Base-by-base conservation (phyloP, 148 eudicot genomes). In the Agrostemma githago region DNA sequence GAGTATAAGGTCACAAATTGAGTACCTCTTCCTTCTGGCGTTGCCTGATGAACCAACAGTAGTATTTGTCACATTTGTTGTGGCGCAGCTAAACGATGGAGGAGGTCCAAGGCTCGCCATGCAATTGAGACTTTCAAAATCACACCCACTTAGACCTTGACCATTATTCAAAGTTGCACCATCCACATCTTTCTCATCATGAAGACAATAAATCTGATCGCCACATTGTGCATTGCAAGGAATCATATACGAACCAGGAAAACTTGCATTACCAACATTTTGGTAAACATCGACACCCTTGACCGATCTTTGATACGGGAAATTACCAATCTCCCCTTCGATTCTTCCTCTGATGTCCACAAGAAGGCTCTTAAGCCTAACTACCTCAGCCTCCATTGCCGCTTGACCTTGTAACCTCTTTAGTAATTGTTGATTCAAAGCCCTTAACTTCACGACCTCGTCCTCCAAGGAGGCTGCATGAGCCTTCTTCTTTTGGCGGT, bases 401-500 rank as follows among this genome's bases (percentile, higher is more conserved):
- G 89, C 88, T 66, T 90, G 96, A 71, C 93, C 89, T 62, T 90
- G 97, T 59, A 95, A 72, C 77, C 92, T 90, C 83, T 85, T 92
- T 73, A 86, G 14, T 65, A 95, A 79, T 78, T 90, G 90, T 81
- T 92, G 97, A 82, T 95, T 95, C 71, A 88, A n/a, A 37, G 96
- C 84, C 78, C 88, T 86, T 83, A 95, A 80, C 70, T 81, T 92
- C n/a, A 73, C 83, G 82, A 95, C 97, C 72, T 95, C 97, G 48
- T 85, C 99, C 78, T 95, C 97, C 74, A 95, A 79, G 0, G 91
- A 92, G 16, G 93, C 94, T 12, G 94, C 72, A 15, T 86, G 84
- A 7, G 97, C 99, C 79, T 95, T 95, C 88, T 95, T 95, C 86
- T 92, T 92, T 81, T 92, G 90, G n/a, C 99, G 90, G 59, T 95